phyloP scores from a whole-genome alignment of 75 land plant species.

The Chamaecyparis obtusa region DNA sequence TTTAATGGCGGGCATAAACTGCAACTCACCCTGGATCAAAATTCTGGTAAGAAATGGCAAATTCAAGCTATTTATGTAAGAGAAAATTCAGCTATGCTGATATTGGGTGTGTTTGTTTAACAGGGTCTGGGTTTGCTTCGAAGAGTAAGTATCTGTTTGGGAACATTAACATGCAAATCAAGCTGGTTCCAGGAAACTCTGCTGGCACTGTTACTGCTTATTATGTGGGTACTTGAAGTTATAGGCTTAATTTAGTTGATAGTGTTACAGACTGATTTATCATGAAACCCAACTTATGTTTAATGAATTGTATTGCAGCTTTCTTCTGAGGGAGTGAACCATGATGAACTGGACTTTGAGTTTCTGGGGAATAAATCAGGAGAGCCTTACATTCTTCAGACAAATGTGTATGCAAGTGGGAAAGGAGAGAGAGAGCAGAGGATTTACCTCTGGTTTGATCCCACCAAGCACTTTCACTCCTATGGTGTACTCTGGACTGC shows the following conservation, averaged over 20 bases:
- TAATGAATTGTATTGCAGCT: not conserved
- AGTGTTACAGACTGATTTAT: not conserved
- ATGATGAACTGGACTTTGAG: slow-evolving; percentile 10
- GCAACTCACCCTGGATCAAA: not conserved
- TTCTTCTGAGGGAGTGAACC: not conserved
- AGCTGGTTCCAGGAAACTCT: slow-evolving; percentile 48
- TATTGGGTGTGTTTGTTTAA: not conserved
- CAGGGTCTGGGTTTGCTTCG: slow-evolving; percentile 67
- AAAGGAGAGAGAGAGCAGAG: slow-evolving; percentile 65
- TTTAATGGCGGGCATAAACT: not conserved
- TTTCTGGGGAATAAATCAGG: too few species aligned
- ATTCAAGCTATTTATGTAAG: not conserved
- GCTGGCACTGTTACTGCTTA: slow-evolving; percentile 44
- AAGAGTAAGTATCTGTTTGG: slow-evolving; percentile 30
- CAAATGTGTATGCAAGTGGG: slow-evolving; percentile 25
- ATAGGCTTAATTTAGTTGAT: not conserved
- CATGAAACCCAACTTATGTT: not conserved
- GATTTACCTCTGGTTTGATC: slow-evolving; percentile 80
- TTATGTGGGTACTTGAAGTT: slow-evolving; percentile 20
- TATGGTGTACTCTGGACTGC: slow-evolving; percentile 59
- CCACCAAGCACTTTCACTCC: slow-evolving; percentile 50
- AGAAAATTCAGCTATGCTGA: not conserved
- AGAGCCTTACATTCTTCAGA: too few species aligned
- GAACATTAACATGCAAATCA: slow-evolving; percentile 65
- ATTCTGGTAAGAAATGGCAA: not conserved